Percentiles rank a stretch among this genome's conserved stretches.
Evolutionary conservation across 2,329 filamentous ascomycete genomes (phyloP).

Genomic region (Aspergillus sp.): DNA sequence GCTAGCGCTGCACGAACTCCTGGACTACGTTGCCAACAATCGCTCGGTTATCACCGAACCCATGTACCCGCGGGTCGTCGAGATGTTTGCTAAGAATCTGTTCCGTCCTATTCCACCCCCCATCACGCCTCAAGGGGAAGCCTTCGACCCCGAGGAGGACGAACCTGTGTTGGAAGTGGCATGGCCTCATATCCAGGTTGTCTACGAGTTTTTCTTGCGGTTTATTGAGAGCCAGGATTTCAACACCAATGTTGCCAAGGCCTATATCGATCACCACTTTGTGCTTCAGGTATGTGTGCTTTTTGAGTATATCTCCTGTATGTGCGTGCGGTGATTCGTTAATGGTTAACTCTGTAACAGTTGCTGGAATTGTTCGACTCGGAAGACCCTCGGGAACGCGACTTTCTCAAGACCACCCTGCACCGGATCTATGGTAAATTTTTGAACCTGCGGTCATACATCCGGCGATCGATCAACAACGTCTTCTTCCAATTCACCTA

Average conservation of each 20-base stretch:
- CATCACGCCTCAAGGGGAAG: slow-evolving; percentile 95
- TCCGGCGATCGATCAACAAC: slow-evolving; percentile 97
- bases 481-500: slow-evolving; percentile 99
- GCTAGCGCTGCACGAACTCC: slow-evolving; percentile 84
- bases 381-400: slow-evolving; percentile 89
- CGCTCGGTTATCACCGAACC: slow-evolving; percentile 96
- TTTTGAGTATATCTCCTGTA: background rate
- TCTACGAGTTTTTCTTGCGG: slow-evolving; percentile 97
- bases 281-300: slow-evolving; percentile 59
- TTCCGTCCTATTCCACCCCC: slow-evolving; percentile 95
- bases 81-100: slow-evolving; percentile 98
- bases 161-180: slow-evolving; percentile 96
- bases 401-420: slow-evolving; percentile 95
- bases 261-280: slow-evolving; percentile 97
- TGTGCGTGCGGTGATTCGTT: slow-evolving; percentile 5
- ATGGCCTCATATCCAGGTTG: slow-evolving; percentile 98
- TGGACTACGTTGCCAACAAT: slow-evolving; percentile 98
- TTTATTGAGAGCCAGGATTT: slow-evolving; percentile 99
- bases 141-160: slow-evolving; percentile 96
- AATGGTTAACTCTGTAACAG: slow-evolving; percentile 30
- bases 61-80: slow-evolving; percentile 96
- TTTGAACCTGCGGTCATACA: slow-evolving; percentile 92
- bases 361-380: slow-evolving; percentile 97
- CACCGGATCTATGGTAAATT: slow-evolving; percentile 99
- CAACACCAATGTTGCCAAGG: slow-evolving; percentile 98